A percentile compares a stretch with the other conserved stretches of the same genome.
phyloP scores from a whole-genome alignment of 2,329 filamentous ascomycete species.

The Ceratocystis papillata region DNA sequence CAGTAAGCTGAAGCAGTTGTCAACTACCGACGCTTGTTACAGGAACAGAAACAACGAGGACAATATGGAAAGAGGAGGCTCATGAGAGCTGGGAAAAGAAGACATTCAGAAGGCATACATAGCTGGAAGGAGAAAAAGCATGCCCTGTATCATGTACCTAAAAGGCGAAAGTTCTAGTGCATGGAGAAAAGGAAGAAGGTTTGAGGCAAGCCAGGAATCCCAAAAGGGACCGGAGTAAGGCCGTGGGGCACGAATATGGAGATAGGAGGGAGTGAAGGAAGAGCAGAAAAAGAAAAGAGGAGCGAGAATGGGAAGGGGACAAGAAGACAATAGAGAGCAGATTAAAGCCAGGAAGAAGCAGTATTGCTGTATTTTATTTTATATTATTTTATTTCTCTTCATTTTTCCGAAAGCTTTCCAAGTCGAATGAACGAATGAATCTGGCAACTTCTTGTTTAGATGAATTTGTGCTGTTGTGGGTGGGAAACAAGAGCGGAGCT shows the following conservation, averaged over 20 bases:
- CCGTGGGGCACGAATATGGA: constrained; percentile 24
- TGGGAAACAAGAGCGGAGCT: neutral
- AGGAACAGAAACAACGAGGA: neutral
- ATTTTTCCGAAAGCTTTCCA: neutral
- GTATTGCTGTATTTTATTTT: neutral
- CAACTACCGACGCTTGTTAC: too few species aligned
- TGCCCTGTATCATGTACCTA: constrained; percentile 25
- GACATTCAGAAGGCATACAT: neutral
- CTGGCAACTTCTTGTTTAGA: neutral
- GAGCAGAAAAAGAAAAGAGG: neutral
- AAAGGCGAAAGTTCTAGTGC: constrained; percentile 24
- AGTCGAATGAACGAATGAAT: neutral
- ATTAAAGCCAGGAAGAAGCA: too few species aligned
- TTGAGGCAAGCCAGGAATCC: constrained; percentile 24
- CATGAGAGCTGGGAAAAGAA: neutral
- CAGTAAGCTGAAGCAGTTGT: too few species aligned
- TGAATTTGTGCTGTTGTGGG: neutral
- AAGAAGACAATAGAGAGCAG: neutral
- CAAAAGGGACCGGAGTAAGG: constrained; percentile 30
- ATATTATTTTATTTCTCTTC: neutral
- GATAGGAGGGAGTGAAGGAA: neutral
- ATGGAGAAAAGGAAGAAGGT: constrained; percentile 8
- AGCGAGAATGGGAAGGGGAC: neutral
- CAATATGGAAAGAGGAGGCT: neutral
- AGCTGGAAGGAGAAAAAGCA: neutral